These are phyloP conservation scores for Colletotrichum scovillei DNA, from an alignment of 2,329 filamentous ascomycete species.

Conservation along the genomic window DNA sequence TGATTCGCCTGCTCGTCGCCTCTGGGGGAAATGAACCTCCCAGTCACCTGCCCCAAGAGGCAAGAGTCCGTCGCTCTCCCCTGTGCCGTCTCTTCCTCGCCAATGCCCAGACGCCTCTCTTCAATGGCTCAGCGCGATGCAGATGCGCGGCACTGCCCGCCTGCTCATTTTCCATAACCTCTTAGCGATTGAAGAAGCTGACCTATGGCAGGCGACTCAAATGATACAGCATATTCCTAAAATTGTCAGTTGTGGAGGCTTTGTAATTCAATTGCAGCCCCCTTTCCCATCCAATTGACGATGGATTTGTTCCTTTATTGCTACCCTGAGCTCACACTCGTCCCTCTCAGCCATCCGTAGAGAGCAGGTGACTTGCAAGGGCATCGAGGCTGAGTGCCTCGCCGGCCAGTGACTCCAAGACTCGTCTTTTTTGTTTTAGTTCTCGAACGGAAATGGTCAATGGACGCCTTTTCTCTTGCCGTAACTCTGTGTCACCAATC, in stretches of 20 bases:
- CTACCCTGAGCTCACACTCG: not conserved
- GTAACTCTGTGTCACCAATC: not conserved
- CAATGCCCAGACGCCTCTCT: not conserved
- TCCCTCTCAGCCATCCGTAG: not conserved
- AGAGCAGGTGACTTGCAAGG: not conserved
- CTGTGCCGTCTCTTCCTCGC: not conserved
- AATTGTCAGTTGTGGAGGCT: not conserved
- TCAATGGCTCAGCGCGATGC: not conserved
- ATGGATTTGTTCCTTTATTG: not conserved
- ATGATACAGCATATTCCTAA: not conserved
- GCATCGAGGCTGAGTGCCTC: not conserved
- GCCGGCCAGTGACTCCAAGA: not conserved
- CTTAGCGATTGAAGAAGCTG: not conserved
- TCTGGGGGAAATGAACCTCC: not conserved
- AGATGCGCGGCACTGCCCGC: not conserved
- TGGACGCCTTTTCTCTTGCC: not conserved
- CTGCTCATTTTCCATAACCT: not conserved
- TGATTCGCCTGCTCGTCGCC: not conserved
- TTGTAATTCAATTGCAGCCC: not conserved
- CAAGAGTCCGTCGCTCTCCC: not conserved
- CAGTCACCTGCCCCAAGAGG: slow-evolving; percentile 11
- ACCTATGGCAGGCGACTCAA: not conserved
- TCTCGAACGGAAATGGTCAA: not conserved
- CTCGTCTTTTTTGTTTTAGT: not conserved
- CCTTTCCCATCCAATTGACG: not conserved